Evolutionary conservation across 116 monocot species (phyloP), one percentile per base, ranked within the genome.

Genomic region (Trichopus zeylanicus): DNA sequence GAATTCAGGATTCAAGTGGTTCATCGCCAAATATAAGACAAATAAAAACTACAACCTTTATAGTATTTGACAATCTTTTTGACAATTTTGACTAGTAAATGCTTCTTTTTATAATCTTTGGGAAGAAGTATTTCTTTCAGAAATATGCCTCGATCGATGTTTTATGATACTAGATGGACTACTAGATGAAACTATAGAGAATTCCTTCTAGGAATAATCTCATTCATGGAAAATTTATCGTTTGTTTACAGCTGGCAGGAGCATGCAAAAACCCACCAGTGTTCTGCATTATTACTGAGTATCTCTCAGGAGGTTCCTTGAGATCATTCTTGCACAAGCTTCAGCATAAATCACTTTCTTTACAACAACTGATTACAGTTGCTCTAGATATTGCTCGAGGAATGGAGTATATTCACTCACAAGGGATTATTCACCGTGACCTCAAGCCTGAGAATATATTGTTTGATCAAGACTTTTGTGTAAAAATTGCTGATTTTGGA

Each of bases 281-380:
- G 16, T 85, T 85, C 58, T 85, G 70, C 68, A 81, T 85, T 21
- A 74, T 86, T 47, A 86, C 81, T 3, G 86, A 86, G 60, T 86
- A 72, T 66, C 74, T 81, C 39, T 58, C 78, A 49, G 86, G 81
- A 16, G 86, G 86, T 21, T 86, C 86, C 38, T 55, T 86, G 21
- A 77, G 86, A 34, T 48, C 68, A 37, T 81, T 78, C 57, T 48
- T 86, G 26, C 77, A 78, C 78, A 86, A 72, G 35, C 74, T 69
- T 11, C 74, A 68, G 15, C 74, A 81, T 16, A 60, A 67, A 73
- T 57, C 81, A 16, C 71, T 86, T 54, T 67, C 86, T 62, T 48
- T 86, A n/a, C 48, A 70, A 8, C 71, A 78, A 60, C 64, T 75
- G 3, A 46, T 86, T 22, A 55, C 68, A 21, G 67, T 86, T 56